Evolutionary conservation across 352 stramenopile genomes (phyloP).

Genomic region (Achlya hypogyna): DNA sequence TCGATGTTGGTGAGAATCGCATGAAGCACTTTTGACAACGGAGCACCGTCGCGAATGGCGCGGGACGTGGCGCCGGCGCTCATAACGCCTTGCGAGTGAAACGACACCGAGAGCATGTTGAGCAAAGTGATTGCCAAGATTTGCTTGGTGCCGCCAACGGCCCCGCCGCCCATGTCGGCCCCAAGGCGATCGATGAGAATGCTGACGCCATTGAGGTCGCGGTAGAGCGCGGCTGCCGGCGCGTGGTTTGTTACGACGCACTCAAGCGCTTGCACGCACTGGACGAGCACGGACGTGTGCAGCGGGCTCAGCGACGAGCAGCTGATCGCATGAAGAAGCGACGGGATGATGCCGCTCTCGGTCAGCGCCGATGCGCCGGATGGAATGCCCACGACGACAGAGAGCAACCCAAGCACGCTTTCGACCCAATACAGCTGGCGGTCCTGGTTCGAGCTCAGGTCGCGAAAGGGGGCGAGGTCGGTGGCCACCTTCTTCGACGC

Average conservation of each 20-base stretch:
- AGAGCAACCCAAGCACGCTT: constrained; percentile 60
- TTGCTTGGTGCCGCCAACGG: constrained; percentile 48
- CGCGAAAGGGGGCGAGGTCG: constrained; percentile 40
- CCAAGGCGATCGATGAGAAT: constrained; percentile 70
- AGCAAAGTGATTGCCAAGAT: constrained; percentile 63
- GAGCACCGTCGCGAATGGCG: constrained; percentile 78
- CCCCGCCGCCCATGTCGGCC: constrained; percentile 33
- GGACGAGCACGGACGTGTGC: constrained; percentile 61
- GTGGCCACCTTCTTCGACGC: constrained; percentile 51
- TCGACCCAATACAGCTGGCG: constrained; percentile 71
- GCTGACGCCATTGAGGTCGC: constrained; percentile 74
- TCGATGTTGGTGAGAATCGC: constrained; percentile 87
- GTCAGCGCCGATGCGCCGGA: constrained; percentile 65
- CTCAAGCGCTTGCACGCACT: constrained; percentile 75
- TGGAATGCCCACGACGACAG: constrained; percentile 64
- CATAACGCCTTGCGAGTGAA: constrained; percentile 84
- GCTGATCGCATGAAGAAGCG: constrained; percentile 66
- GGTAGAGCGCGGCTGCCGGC: constrained; percentile 56
- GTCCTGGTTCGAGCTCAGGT: constrained; percentile 30
- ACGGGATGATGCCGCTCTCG: constrained; percentile 74
- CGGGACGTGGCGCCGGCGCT: constrained; percentile 74
- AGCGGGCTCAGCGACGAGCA: constrained; percentile 42
- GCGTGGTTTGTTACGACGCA: constrained; percentile 71
- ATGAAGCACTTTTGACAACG: constrained; percentile 81
- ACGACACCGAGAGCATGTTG: constrained; percentile 71